Conservation (phyloP, 495 filamentous ascomycete genomes). For the Penicillium taxi region DNA sequence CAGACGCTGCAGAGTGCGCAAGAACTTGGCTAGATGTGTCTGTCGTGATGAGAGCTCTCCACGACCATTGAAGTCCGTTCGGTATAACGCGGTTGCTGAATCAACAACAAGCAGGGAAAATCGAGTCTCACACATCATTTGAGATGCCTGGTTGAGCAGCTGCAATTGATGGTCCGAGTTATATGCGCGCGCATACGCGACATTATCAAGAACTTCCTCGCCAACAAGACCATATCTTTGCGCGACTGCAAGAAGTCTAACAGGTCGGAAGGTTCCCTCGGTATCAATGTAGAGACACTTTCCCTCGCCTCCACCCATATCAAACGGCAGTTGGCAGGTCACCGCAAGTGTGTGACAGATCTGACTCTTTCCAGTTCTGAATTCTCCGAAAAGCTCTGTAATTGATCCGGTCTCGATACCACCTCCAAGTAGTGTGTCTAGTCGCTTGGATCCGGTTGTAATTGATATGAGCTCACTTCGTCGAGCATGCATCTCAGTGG, state of each 20-base stretch:
- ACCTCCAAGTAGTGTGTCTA: slow-evolving; percentile 90
- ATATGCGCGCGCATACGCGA: slow-evolving; percentile 95
- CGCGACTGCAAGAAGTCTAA: slow-evolving; percentile 82
- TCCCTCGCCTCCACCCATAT: slow-evolving; percentile 97
- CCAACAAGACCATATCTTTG: slow-evolving; percentile 90
- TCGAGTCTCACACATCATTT: slow-evolving; percentile 98
- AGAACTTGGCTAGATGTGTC: slow-evolving; percentile 92
- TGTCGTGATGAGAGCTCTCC: slow-evolving; percentile 87
- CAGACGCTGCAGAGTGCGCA: slow-evolving; percentile 86
- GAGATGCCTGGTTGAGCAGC: slow-evolving; percentile 84
- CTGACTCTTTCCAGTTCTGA: slow-evolving; percentile 95
- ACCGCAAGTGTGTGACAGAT: slow-evolving; percentile 98
- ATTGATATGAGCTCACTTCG: slow-evolving; percentile 95
- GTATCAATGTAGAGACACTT: slow-evolving; percentile 99
- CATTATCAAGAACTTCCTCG: slow-evolving; percentile 95
- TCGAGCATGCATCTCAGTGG: slow-evolving; percentile 98
- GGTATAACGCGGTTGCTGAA: slow-evolving; percentile 87
- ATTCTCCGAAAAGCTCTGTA: slow-evolving; percentile 98
- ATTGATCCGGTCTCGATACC: slow-evolving; percentile 95
- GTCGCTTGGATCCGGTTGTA: slow-evolving; percentile 92
- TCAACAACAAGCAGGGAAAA: slow-evolving; percentile 95
- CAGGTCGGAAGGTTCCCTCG: slow-evolving; percentile 92
- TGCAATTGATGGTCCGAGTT: slow-evolving; percentile 97
- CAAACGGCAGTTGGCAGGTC: slow-evolving; percentile 93
- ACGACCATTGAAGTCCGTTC: slow-evolving; percentile 90